phyloP scores from a whole-genome alignment of 768 basidiomycete species.

The Ramaria sp. region DNA sequence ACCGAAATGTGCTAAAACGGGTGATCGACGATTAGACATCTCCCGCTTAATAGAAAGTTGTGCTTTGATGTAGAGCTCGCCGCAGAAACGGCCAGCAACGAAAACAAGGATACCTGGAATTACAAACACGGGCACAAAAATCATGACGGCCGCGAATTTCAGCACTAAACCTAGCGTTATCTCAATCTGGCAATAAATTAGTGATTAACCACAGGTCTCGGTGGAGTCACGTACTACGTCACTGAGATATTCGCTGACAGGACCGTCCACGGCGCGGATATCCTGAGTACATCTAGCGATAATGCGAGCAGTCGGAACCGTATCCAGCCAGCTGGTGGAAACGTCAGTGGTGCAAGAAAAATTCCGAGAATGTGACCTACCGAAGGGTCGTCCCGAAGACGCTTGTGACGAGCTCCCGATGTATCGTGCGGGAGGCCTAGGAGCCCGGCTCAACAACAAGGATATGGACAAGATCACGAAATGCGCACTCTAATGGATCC shows the following conservation, averaged over 20 bases:
- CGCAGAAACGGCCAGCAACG: conserved; percentile 33
- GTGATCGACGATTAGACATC: conserved; percentile 39
- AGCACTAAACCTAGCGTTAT: background rate
- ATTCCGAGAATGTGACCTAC: background rate
- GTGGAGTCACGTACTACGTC: conserved; percentile 1
- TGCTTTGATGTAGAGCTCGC: conserved; percentile 40
- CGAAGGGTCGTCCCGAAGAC: conserved; percentile 47
- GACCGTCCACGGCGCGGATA: conserved; percentile 34
- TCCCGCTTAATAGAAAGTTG: conserved; percentile 48
- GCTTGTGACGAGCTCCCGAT: conserved; percentile 38
- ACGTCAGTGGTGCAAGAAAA: background rate
- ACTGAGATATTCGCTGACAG: conserved; percentile 5
- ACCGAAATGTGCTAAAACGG: conserved; percentile 40
- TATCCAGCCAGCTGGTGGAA: conserved; percentile 35
- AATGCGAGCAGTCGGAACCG: conserved; percentile 44
- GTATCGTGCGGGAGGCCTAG: conserved; percentile 34
- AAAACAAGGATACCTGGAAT: conserved; percentile 34
- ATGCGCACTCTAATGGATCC: conserved; percentile 26
- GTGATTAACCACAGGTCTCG: background rate
- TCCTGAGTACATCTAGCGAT: conserved; percentile 60
- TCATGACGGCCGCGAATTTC: background rate
- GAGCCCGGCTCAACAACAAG: background rate
- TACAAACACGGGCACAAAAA: conserved; percentile 26
- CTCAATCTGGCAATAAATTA: background rate
- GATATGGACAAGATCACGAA: background rate